Base-by-base conservation (phyloP, 1,139 yeast species). In the Oligophagozyma castellii region DNA sequence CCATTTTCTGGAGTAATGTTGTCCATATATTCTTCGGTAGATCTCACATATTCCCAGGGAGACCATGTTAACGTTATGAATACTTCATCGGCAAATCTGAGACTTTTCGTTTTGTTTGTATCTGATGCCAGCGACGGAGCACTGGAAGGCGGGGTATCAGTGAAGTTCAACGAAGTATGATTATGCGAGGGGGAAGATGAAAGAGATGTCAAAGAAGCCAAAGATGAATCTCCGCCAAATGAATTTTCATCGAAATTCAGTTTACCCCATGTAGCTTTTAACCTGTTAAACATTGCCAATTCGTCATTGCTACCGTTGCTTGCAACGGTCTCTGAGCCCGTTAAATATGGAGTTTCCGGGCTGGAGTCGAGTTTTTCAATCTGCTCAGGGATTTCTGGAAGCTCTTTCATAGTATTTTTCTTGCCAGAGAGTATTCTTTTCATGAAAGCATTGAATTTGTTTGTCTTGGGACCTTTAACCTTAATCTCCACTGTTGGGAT, bases 21-120 rank as follows among this genome's bases (percentile, higher is more conserved):
- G 35, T 35, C 24, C 35, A 42, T 35, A 27, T 42, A 43, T 14
- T 21, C 39, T 22, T 35, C 41, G 24, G 43, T 49, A 6, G 44
- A 39, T 28, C 54, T 36, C 14, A 37, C 36, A 26, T 48, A 48
- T 24, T 44, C 51, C 14, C 16, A 27, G 3, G 47, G 33, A 7
- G 49, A 37, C 35, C 37, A 43, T 5, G 48, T 44, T 12, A 42
- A 42, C 13, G 29, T 35, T 15, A 44, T 34, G 22, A 28, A 38
- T n/a, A 44, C 34, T 14, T 36, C 41, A 15, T 29, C 22, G 7
- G 42, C 33, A 25, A 43, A 43, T 24, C 37, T 38, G 7, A 18
- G 20, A 4, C 16, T 12, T 10, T 15, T 23, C 6, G 26, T 14
- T 12, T 16, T 28, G 5, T 29, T 12, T 3, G 34, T 19, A 12